Percentiles rank a stretch among this genome's conserved stretches.
phyloP scores from a whole-genome alignment of 148 eudicot genomes.

The Euryodendron excelsum region DNA sequence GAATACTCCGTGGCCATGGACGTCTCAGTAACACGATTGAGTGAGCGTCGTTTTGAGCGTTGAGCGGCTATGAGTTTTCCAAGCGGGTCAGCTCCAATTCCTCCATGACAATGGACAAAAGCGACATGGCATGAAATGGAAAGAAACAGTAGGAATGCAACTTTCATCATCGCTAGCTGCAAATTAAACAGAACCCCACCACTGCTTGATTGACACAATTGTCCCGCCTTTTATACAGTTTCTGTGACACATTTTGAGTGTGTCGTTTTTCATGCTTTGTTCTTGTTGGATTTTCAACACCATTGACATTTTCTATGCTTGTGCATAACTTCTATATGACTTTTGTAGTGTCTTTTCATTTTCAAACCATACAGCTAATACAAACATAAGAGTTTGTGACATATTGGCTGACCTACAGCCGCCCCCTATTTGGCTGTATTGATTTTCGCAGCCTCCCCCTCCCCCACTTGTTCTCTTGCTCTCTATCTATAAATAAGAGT shows the following conservation, averaged over 20 bases:
- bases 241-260: background rate
- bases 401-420: no score
- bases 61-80: background rate
- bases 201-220: background rate
- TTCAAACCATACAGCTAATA: no score
- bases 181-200: background rate
- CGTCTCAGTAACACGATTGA: background rate
- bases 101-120: background rate
- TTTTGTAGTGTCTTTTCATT: background rate
- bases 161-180: background rate
- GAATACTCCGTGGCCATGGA: background rate
- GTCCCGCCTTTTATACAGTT: background rate
- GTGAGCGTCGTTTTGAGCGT: background rate
- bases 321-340: background rate
- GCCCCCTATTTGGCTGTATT: no score
- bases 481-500: no score
- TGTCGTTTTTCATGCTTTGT: background rate
- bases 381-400: no score
- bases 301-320: background rate
- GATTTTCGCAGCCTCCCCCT: no score
- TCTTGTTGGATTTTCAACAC: background rate
- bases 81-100: slow-evolving; percentile 4
- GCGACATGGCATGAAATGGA: background rate
- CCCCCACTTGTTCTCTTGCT: no score
- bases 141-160: background rate